phyloP scores from a whole-genome alignment of 1,284 basidiomycete species.

The Vanrija pseudolonga region DNA sequence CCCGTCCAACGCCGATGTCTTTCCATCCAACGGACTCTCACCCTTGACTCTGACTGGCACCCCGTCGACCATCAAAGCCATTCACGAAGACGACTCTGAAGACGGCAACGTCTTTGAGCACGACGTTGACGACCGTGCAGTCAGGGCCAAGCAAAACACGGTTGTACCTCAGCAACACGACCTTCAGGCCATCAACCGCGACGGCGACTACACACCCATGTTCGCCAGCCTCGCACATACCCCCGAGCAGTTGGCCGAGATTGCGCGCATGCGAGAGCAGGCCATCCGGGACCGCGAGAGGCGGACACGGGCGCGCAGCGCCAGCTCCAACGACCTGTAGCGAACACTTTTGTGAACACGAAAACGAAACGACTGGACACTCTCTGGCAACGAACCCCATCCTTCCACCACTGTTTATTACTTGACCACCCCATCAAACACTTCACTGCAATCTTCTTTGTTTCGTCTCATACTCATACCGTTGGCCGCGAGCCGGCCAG shows the following conservation, averaged over 20 bases:
- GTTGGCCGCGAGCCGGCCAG: too few relatives aligned
- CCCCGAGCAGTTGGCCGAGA: slow-evolving; percentile 40
- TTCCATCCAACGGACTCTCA: background rate
- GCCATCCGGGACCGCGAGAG: slow-evolving; percentile 17
- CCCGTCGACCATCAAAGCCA: background rate
- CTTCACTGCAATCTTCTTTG: background rate
- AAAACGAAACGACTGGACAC: too few relatives aligned
- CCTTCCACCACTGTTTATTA: background rate
- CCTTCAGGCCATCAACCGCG: background rate
- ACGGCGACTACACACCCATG: slow-evolving; percentile 25
- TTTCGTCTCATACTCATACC: background rate
- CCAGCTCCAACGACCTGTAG: slow-evolving; percentile 4
- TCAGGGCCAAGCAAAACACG: background rate
- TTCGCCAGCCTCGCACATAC: slow-evolving; percentile 44
- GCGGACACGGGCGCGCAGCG: background rate
- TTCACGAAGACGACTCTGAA: background rate
- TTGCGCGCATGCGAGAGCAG: slow-evolving; percentile 28
- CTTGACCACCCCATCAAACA: too few relatives aligned
- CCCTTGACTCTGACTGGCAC: background rate
- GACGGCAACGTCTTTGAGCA: background rate
- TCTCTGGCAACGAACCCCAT: too few relatives aligned
- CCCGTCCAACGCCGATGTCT: slow-evolving; percentile 10
- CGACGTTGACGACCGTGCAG: background rate
- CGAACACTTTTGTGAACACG: background rate
- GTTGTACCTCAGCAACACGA: background rate